phyloP scores from a whole-genome alignment of 2,329 filamentous ascomycete genomes.

The Xylaria sp. region DNA sequence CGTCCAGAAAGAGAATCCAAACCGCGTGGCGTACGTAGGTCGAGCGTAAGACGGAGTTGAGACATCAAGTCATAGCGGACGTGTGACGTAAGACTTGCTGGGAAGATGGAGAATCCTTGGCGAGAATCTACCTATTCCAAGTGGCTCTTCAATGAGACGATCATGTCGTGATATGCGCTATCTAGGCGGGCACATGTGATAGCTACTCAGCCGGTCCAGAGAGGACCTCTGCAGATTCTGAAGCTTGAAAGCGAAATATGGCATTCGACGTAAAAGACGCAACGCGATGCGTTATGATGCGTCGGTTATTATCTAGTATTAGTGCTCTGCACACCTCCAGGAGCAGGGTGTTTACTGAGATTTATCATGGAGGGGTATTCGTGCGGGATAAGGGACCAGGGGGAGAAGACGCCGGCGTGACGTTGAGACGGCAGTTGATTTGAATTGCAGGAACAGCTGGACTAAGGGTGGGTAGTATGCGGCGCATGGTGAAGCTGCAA shows the following conservation, averaged over 20 bases:
- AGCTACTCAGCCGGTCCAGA: background rate
- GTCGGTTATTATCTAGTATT: too few relatives aligned
- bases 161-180: background rate
- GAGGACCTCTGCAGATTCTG: background rate
- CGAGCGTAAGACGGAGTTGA: background rate
- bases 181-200: background rate
- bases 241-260: background rate
- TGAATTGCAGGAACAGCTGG: background rate
- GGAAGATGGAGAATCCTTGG: background rate
- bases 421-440: background rate
- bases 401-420: background rate
- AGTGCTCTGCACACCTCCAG: too few relatives aligned
- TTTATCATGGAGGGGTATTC: too few relatives aligned
- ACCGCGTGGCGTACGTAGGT: background rate
- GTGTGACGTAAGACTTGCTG: background rate
- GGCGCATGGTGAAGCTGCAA: background rate
- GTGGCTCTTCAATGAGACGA: background rate
- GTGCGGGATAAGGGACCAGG: background rate
- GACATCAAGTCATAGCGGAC: background rate
- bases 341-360: too few relatives aligned
- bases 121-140: background rate
- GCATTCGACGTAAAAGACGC: background rate
- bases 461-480: background rate
- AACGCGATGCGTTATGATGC: background rate
- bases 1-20: background rate